These are phyloP conservation scores for Zea mays DNA, from an alignment of 176 grass and related monocot genomes.

Conservation along the genomic window DNA sequence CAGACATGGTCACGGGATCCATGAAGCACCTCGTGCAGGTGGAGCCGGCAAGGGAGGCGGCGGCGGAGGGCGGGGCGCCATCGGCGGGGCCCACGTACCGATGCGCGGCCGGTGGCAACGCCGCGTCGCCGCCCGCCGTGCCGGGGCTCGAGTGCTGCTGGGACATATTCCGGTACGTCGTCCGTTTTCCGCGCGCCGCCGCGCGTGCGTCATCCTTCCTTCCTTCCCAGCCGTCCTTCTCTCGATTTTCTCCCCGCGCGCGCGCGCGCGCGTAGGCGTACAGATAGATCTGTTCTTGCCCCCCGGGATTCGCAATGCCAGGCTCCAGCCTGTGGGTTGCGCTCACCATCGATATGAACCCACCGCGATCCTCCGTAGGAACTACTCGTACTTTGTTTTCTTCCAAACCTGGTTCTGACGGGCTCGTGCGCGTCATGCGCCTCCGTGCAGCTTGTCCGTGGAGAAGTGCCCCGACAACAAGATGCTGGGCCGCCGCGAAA, in stretches of 20 bases:
- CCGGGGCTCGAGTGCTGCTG: conserved; percentile 79
- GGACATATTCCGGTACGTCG: conserved; percentile 85
- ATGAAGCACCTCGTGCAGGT: conserved; percentile 90
- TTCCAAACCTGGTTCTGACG: neutral
- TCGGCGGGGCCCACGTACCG: conserved; percentile 81
- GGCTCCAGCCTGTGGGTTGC: conserved; percentile 5
- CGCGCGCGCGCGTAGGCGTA: neutral
- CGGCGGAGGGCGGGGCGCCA: conserved; percentile 33
- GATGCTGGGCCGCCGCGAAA: conserved; percentile 64
- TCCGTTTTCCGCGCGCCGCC: neutral
- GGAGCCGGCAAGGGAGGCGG: conserved; percentile 57
- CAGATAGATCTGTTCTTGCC: conserved; percentile 26
- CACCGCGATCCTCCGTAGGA: neutral
- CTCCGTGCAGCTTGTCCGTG: conserved; percentile 56
- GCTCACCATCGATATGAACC: neutral
- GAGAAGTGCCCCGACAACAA: conserved; percentile 57
- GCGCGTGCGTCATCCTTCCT: neutral
- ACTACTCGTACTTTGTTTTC: neutral
- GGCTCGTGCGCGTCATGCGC: neutral
- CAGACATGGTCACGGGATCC: conserved; percentile 29
- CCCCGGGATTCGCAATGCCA: neutral
- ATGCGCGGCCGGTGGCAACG: conserved; percentile 50
- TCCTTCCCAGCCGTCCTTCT: neutral
- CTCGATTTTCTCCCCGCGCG: neutral
- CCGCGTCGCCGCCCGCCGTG: conserved; percentile 60